Base-by-base conservation (phyloP, 1,284 basidiomycete species). In the Exobasidium cylindrosporum region DNA sequence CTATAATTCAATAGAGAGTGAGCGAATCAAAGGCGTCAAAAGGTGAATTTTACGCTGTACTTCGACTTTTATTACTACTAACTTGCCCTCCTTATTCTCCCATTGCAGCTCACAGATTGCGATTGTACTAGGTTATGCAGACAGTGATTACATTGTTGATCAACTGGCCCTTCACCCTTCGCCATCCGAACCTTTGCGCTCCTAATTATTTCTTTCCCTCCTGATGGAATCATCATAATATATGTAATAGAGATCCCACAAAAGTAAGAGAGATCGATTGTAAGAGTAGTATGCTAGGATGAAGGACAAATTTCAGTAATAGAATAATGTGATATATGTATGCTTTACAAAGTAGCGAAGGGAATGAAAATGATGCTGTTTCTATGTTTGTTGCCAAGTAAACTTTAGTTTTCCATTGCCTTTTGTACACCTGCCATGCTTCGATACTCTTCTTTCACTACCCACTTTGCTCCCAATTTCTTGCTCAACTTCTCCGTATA, bases 1-100 rank as follows among this genome's bases (percentile, higher is more conserved):
- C 81, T 98, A 97, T 79, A 97, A 96, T 76, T 95, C 90, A 47
- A 88, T 87, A 47, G 94, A 97, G 81, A 93, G 97, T 67, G 84
- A 86, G 60, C 85, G 88, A 64, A 89, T 97, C 64, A 94, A 91
- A 79, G 94, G 95, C 1, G 44, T 76, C 11, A 75, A 77, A 54
- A 70, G 67, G 28, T 63, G 26, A n/a, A 50, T 4, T 58, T 6
- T 40, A 17, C 30, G 1, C 1, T 23, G 29, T 17, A 7, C 17
- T 40, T 40, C 35, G 10, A 7, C 35, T 40, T 40, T 40, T 40
- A 40, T 40, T 10, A 10, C 35, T 40, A 17, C 17, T 17, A 4
- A 24, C 3, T 7, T n/a, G n/a, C n/a, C n/a, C n/a, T n/a, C n/a
- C n/a, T n/a, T n/a, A n/a, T n/a, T n/a, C n/a, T n/a, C n/a, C n/a